Evolutionary conservation across 805 yeast genomes (phyloP), one percentile per base, ranked within the genome.

Genomic region (Starmerella vaccinii): DNA sequence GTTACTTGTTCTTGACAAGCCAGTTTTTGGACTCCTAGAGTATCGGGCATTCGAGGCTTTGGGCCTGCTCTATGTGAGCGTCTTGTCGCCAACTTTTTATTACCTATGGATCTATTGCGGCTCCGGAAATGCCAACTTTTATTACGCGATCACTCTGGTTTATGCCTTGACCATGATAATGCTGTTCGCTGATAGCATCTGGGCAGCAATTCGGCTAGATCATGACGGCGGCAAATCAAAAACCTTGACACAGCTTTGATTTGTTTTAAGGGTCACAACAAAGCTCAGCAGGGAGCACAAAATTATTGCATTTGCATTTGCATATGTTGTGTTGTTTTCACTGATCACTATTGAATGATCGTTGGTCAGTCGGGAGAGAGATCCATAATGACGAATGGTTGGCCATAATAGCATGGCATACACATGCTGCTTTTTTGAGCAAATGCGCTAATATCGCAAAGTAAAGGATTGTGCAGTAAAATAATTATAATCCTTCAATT

Each of bases 81-180:
- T 84, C 2, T 72, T 92, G 44, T 78, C 92, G 5, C 97, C 97
- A 1, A 80, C 86, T 9, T 92, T 90, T 64, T 88, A 88, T 69
- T 87, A 87, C 65, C 76, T 92, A 53, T 92, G 99, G 99, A 85
- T 90, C 58, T 83, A 82, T 52, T 72, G 86, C 51, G 96, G 96
- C 13, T 86, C 92, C 29, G 99, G 98, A 24, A 92, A 92, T 68
- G 81, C 96, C 47, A 92, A 92, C 67, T 92, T 92, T 71, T 92
- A 88, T 70, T 92, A 90, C 69, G 96, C 97, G 34, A 84, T 92
- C 60, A 86, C 92, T 3, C 73, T 92, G 52, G 84, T 82, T 2
- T 82, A 87, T 65, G 81, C 84, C 0, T 69, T 80, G 8, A 84
- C 88, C 3, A 74, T 87, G 57, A 78, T 80, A 0, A 65, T 84